phyloP scores from a whole-genome alignment of 2,329 filamentous ascomycete species.

The Scleromitrula shiraiana region DNA sequence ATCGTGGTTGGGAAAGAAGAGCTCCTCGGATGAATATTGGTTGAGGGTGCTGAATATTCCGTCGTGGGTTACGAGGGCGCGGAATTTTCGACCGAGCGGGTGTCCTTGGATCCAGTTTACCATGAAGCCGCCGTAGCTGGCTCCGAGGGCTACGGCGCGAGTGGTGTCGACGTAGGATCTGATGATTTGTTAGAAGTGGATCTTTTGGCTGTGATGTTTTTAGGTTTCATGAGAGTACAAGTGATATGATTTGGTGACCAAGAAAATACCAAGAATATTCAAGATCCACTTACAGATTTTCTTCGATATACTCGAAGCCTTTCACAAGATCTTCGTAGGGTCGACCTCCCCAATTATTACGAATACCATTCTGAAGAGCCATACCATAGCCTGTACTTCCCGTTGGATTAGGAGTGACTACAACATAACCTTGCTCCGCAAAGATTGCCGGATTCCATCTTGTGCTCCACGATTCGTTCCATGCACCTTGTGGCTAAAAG shows the following conservation, averaged over 20 bases:
- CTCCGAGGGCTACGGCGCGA: constrained; percentile 65
- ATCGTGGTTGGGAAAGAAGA: constrained; percentile 64
- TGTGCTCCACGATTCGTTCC: constrained; percentile 43
- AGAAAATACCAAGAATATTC: too few species aligned
- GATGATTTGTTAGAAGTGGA: neutral
- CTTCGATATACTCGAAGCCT: constrained; percentile 65
- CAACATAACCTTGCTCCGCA: constrained; percentile 81
- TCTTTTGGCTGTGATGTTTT: too few species aligned
- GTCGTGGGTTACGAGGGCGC: constrained; percentile 81
- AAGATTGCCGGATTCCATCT: constrained; percentile 83
- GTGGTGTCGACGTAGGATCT: constrained; percentile 55
- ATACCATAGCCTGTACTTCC: constrained; percentile 80
- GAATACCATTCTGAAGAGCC: constrained; percentile 67
- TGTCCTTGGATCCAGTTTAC: constrained; percentile 91
- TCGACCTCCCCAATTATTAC: constrained; percentile 72
- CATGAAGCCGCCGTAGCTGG: constrained; percentile 70
- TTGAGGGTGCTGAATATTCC: constrained; percentile 69
- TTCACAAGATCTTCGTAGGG: constrained; percentile 78
- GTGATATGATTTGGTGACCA: too few species aligned
- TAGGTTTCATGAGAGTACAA: too few species aligned
- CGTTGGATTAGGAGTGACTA: constrained; percentile 74
- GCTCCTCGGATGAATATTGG: constrained; percentile 57
- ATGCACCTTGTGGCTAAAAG: constrained; percentile 27
- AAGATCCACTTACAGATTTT: constrained; percentile 40
- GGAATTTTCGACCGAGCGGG: constrained; percentile 72